Evolutionary conservation across 805 yeast species (phyloP).

Genomic region (Kregervanrija fluxuum): DNA sequence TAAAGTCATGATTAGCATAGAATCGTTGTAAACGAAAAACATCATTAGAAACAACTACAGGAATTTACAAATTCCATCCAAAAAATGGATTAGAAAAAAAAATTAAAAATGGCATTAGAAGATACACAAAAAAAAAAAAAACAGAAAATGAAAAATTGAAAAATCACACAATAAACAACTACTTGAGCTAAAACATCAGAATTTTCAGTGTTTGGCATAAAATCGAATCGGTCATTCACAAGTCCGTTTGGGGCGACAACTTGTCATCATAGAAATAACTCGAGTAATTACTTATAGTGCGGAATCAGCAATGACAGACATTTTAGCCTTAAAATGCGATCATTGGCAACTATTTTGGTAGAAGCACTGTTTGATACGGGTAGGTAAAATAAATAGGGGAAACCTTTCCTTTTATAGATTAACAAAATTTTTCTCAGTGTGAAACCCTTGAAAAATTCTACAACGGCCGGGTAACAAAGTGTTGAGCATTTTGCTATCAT

Average conservation of each 20-base stretch:
- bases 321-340: no score
- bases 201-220: slow-evolving; percentile 59
- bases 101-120: not conserved
- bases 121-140: not conserved
- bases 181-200: slow-evolving; percentile 35
- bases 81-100: not conserved
- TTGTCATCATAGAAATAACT: slow-evolving; percentile 42
- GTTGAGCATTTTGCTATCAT: no score
- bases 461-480: no score
- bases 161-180: not conserved
- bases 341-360: no score
- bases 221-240: slow-evolving; percentile 62
- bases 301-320: no score
- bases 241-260: slow-evolving; percentile 73
- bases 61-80: not conserved
- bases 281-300: no score
- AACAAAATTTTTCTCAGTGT: no score
- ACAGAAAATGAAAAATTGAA: not conserved
- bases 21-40: slow-evolving; percentile 3
- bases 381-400: no score
- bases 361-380: no score
- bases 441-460: no score
- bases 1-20: slow-evolving; percentile 57
- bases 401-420: no score
- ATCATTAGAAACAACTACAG: slow-evolving; percentile 10